Conservation (phyloP, 2,329 filamentous ascomycete genomes). For the Aspergillus ustus region DNA sequence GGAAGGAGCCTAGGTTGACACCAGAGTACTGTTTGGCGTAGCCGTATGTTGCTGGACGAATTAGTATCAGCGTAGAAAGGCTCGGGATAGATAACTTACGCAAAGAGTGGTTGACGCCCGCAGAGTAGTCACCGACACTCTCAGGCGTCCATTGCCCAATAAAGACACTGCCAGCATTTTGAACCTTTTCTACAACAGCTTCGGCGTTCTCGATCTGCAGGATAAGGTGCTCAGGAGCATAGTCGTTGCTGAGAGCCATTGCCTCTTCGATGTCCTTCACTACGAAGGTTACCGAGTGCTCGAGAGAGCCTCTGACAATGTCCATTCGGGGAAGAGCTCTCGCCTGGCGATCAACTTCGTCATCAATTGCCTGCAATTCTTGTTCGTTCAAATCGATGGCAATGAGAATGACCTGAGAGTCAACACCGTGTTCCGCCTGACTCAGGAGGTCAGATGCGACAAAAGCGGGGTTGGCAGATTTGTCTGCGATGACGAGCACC, state of each 20-base stretch:
- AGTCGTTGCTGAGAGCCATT: slow-evolving; percentile 84
- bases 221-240: slow-evolving; percentile 96
- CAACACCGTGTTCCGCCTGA: slow-evolving; percentile 94
- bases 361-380: slow-evolving; percentile 81
- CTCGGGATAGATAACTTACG: slow-evolving; percentile 65
- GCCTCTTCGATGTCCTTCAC: slow-evolving; percentile 74
- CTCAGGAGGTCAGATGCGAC: slow-evolving; percentile 93
- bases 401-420: slow-evolving; percentile 92
- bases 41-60: slow-evolving; percentile 81
- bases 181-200: slow-evolving; percentile 73
- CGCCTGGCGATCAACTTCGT: slow-evolving; percentile 87
- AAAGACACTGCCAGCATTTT: slow-evolving; percentile 96
- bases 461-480: slow-evolving; percentile 85
- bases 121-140: slow-evolving; percentile 96
- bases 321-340: slow-evolving; percentile 85
- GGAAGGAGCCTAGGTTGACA: slow-evolving; percentile 92
- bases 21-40: slow-evolving; percentile 99
- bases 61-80: slow-evolving; percentile 23
- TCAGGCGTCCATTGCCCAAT: slow-evolving; percentile 96
- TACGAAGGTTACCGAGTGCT: slow-evolving; percentile 85
- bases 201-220: slow-evolving; percentile 82
- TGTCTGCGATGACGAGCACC: slow-evolving; percentile 93
- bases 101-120: slow-evolving; percentile 94
- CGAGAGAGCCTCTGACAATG: slow-evolving; percentile 87
- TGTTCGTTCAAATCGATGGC: slow-evolving; percentile 77